Base-by-base conservation (phyloP, 345 rosid species). In the Limnanthes douglasii region DNA sequence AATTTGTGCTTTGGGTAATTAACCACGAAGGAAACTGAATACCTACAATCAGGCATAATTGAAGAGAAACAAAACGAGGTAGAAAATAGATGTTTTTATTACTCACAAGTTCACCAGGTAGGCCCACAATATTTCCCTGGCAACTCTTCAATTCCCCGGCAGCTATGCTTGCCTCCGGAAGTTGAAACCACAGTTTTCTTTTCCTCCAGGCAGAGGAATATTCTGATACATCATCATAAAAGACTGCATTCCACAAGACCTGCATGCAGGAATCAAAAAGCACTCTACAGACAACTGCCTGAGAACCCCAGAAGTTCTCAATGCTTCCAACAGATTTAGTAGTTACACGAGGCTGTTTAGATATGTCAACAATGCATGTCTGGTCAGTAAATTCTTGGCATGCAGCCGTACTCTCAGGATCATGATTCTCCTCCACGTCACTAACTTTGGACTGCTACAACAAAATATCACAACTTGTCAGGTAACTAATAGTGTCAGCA, bases 161-260 rank as follows among this genome's bases (percentile, higher is more conserved):
- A 34, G 56, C 48, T 13, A 56, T 25, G 48, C 50, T 30, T 20
- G 23, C 22, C 29, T 43, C 35, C 8, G 79, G 57, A 48, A 30
- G 61, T 36, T 39, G 62, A 54, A 48, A 67, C 92, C 98, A 90
- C 33, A 70, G 54, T 61, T 59, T 80, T 31, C 46, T 50, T 46
- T 56, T 70, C 50, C 93, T 65, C 98, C 98, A 90, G 37, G 59
- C 41, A 46, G 57, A 52, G 20, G 59, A 34, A 61, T 54, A 69
- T 21, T 72, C 64, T 18, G 51, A 68, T 43, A 84, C 43, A 34
- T 48, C 45, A 48, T 84, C 95, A 58, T 75, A 65, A 70, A 77
- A 80, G 42, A 75, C 77, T 56, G 82, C 82, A 57, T 90, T 84
- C 95, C 95, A 90, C 56, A 64, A 52, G 39, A 74, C 75, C 66